Conservation (phyloP, 1,284 basidiomycete species). For the Boletellus deceptivus region DNA sequence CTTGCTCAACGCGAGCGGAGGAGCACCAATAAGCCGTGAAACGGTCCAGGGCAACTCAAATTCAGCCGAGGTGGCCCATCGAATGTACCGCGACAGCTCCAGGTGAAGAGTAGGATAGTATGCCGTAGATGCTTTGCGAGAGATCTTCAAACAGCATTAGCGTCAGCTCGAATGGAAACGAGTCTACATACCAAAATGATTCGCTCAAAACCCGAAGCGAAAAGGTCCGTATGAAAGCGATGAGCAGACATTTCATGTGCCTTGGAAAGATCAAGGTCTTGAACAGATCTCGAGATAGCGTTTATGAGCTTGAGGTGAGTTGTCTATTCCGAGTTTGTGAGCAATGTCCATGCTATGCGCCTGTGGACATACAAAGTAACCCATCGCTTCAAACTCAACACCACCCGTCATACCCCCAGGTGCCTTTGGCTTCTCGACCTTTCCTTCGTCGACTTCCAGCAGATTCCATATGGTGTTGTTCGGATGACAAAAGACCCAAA, state of each 20-base stretch:
- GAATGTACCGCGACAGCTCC: slow-evolving; percentile 84
- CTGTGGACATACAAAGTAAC: slow-evolving; percentile 74
- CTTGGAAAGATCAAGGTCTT: slow-evolving; percentile 60
- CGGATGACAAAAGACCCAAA: slow-evolving; percentile 98
- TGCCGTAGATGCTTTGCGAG: slow-evolving; percentile 87
- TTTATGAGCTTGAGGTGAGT: slow-evolving; percentile 84
- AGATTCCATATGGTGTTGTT: slow-evolving; percentile 90
- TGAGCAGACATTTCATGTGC: slow-evolving; percentile 74
- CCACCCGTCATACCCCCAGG: slow-evolving; percentile 98
- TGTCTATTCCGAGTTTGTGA: slow-evolving; percentile 51
- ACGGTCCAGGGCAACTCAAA: slow-evolving; percentile 77
- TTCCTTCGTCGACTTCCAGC: slow-evolving; percentile 75
- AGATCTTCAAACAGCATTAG: slow-evolving; percentile 55
- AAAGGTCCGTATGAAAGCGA: slow-evolving; percentile 80
- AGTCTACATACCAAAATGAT: slow-evolving; percentile 59
- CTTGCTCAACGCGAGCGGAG: slow-evolving; percentile 58
- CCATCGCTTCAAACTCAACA: slow-evolving; percentile 97
- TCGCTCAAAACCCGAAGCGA: slow-evolving; percentile 85
- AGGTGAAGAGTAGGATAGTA: slow-evolving; percentile 93
- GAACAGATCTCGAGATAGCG: slow-evolving; percentile 61
- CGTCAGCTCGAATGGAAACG: slow-evolving; percentile 13
- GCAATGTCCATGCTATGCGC: slow-evolving; percentile 5
- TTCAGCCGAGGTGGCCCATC: slow-evolving; percentile 57
- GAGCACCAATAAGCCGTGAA: slow-evolving; percentile 65
- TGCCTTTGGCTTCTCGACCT: slow-evolving; percentile 88